Evolutionary conservation across 2,329 filamentous ascomycete species (phyloP), one percentile per base, ranked within the genome.

Genomic region (Didymellaceae sp.): DNA sequence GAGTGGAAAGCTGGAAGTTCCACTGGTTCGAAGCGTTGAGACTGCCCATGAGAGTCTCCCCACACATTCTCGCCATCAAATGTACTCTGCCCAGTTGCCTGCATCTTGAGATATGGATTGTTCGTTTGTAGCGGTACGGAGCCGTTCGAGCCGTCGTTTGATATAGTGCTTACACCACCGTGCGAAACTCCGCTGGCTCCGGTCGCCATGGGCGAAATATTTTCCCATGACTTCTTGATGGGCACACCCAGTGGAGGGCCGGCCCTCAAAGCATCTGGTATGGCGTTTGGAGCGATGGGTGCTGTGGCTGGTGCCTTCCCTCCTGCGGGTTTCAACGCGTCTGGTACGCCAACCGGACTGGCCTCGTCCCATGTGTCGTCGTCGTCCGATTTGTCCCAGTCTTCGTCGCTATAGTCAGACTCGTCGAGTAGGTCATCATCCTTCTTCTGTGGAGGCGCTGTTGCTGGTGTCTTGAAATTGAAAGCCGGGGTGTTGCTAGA

Each of bases 101-200:
- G 73, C 59, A 73, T 70, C 21, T 67, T 68, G 17, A 74, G 63
- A 53, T 78, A 78, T 7, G 77, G 76, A 46, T 78, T 78, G 53
- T 77, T 75, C 3, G 75, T 76, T 50, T 74, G 59, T 16, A 76
- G 55, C 1, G 69, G 66, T 25, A 67, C 46, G 2, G 69, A 70
- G 16, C 59, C 57, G 17, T 54, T 60, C 1, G 61, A 64, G 16
- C 60, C 61, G 18, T 59, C 61, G 31, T 58, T 61, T 0, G 71
- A 72, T 34, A 62, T 57, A 16, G 59, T 70, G 58, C 69, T 73
- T 9, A 47, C 55, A 16, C 62, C 60, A 22, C 67, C 62, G 26
- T 59, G 68, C 2, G 68, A 70, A 18, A 61, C 59, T 13, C 64
- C 48, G 26, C 58, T 67, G 17, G 66, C 58, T 8, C 68, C 66